Percentiles rank a stretch among this genome's conserved stretches.
Evolutionary conservation across 768 basidiomycete species (phyloP).

Genomic region (Boletales sp.): DNA sequence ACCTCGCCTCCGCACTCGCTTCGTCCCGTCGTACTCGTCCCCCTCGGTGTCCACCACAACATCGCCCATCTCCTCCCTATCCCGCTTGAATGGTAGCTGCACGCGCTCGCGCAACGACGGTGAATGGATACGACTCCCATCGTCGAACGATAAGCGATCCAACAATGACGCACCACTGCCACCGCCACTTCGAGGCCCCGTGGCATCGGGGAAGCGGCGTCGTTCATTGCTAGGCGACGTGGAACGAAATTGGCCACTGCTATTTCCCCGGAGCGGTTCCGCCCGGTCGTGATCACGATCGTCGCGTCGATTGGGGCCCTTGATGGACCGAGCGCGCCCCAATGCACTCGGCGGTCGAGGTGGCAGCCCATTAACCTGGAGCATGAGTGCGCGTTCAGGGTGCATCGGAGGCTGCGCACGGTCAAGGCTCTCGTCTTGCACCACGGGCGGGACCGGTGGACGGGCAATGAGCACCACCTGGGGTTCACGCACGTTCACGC

Average conservation of each 20-base stretch:
- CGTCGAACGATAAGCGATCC: slow-evolving; percentile 34
- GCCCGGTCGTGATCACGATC: slow-evolving; percentile 21
- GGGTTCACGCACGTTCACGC: slow-evolving; percentile 7
- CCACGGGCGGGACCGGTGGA: not conserved
- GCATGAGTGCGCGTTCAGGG: slow-evolving; percentile 29
- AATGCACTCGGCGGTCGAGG: slow-evolving; percentile 23
- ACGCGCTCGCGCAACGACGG: slow-evolving; percentile 37
- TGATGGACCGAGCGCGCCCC: slow-evolving; percentile 13
- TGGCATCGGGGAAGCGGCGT: slow-evolving; percentile 10
- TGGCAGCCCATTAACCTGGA: slow-evolving; percentile 27
- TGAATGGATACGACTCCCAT: slow-evolving; percentile 5
- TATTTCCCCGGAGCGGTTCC: slow-evolving; percentile 17
- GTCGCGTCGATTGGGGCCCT: slow-evolving; percentile 17
- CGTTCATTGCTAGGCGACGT: slow-evolving; percentile 14
- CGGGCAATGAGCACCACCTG: slow-evolving; percentile 2
- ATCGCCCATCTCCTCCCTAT: slow-evolving; percentile 27
- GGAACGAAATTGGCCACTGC: slow-evolving; percentile 1
- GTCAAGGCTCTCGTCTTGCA: slow-evolving; percentile 7
- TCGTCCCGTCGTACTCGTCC: slow-evolving; percentile 23
- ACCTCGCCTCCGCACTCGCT: slow-evolving; percentile 23
- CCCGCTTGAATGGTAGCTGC: slow-evolving; percentile 33
- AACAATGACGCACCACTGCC: slow-evolving; percentile 34
- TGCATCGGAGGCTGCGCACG: slow-evolving; percentile 22
- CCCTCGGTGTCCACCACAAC: slow-evolving; percentile 9
- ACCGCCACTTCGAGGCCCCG: not conserved